These are phyloP conservation scores for Cenchrus purpureus DNA, from an alignment of 176 grass and related monocot species.

Conservation along the genomic window DNA sequence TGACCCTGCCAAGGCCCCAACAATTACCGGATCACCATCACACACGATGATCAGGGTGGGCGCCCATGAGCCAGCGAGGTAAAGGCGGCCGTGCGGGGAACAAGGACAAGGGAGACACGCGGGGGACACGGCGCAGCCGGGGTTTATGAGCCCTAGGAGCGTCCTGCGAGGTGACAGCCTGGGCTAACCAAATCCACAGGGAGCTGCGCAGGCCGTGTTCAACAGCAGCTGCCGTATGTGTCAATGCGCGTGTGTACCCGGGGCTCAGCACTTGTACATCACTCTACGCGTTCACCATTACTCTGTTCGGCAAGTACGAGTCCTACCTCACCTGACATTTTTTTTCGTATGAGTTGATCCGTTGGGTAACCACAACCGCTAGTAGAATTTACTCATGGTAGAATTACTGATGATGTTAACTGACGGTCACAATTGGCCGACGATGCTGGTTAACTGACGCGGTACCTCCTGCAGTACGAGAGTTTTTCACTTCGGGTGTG, in stretches of 20 bases:
- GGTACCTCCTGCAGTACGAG: too few species aligned
- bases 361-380: not conserved
- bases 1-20: not conserved
- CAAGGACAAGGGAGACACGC: conserved; percentile 26
- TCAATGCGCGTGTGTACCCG: not conserved
- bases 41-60: not conserved
- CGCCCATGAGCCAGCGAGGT: not conserved
- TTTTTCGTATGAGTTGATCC: not conserved
- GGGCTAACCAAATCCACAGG: not conserved
- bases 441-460: too few species aligned
- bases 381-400: not conserved
- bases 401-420: not conserved
- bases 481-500: not conserved
- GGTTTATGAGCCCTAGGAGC: conserved; percentile 30
- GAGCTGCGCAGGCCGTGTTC: not conserved
- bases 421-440: too few species aligned
- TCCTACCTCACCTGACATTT: not conserved
- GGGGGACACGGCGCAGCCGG: conserved; percentile 45
- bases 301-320: not conserved
- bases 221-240: not conserved
- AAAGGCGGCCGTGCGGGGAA: too few species aligned
- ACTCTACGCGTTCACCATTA: conserved; percentile 1
- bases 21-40: not conserved
- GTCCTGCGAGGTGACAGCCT: conserved; percentile 43
- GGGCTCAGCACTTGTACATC: not conserved